Conservation (phyloP, 306 rosid species). For the Rosa persica region DNA sequence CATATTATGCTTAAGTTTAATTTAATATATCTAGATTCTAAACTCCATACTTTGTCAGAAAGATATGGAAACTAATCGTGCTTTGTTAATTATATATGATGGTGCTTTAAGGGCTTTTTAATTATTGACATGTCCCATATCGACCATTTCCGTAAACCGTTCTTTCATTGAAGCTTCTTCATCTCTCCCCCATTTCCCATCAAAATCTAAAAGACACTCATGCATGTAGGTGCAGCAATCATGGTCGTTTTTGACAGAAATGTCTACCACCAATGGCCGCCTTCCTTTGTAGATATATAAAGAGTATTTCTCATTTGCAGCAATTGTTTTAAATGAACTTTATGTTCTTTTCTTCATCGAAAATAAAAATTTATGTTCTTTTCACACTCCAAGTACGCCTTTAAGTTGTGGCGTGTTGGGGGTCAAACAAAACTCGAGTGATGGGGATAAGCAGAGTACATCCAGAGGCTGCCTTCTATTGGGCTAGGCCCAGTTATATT, state of each 20-base stretch:
- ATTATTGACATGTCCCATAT: conserved; percentile 25
- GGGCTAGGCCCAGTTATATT: not conserved
- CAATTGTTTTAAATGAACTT: not conserved
- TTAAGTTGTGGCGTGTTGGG: no score
- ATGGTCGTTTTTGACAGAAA: conserved; percentile 14
- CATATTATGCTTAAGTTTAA: not conserved
- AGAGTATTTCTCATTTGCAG: not conserved
- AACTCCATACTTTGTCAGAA: conserved; percentile 5
- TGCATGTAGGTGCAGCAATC: conserved; percentile 18
- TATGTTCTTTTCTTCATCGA: not conserved
- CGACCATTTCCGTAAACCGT: not conserved
- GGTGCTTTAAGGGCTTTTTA: conserved; percentile 7
- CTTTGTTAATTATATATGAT: not conserved
- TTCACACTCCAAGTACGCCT: not conserved
- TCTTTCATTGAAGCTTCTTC: conserved; percentile 56
- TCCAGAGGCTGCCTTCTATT: not conserved
- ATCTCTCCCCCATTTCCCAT: conserved; percentile 19
- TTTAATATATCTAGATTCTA: conserved; percentile 11
- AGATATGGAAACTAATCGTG: not conserved
- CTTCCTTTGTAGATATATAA: not conserved
- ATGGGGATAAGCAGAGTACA: no score
- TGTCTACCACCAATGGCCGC: conserved; percentile 6
- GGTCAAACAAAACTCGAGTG: no score
- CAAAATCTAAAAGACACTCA: conserved; percentile 26
- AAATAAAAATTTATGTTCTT: not conserved